These are phyloP conservation scores for Solanum tacnaense DNA, from an alignment of 257 asterid genomes.

Conservation along the genomic window DNA sequence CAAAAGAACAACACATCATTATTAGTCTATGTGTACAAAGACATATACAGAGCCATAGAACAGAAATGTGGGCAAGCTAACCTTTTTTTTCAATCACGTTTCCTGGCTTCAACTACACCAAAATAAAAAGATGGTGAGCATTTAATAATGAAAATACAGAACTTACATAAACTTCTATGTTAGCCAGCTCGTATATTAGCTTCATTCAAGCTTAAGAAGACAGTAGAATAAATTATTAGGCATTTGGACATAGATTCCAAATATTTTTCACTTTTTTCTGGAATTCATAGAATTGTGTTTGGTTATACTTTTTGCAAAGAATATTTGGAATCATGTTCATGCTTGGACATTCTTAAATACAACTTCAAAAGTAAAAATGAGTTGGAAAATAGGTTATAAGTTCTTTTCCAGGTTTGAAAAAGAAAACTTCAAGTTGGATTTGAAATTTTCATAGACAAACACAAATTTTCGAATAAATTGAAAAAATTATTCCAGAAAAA, in stretches of 20 bases:
- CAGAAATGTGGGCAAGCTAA: conserved; percentile 16
- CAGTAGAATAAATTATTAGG: not conserved
- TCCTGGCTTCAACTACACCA: conserved; percentile 80
- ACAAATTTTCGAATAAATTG: not conserved
- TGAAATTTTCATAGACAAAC: not conserved
- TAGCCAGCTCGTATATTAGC: not conserved
- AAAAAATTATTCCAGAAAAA: not conserved
- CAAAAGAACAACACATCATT: conserved; percentile 18
- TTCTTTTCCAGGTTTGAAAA: not conserved
- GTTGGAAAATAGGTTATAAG: not conserved
- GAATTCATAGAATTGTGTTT: not conserved
- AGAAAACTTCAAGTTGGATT: not conserved
- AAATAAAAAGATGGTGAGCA: not conserved
- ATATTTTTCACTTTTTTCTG: not conserved
- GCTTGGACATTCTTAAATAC: not conserved
- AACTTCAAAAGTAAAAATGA: not conserved
- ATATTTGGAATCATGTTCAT: not conserved
- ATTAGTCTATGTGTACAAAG: conserved; percentile 4
- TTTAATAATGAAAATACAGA: conserved; percentile 3
- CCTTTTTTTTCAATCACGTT: conserved; percentile 85
- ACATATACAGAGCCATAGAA: conserved; percentile 1
- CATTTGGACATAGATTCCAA: not conserved
- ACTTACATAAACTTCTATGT: not conserved
- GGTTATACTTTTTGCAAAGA: not conserved
- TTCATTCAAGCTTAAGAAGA: not conserved